Percentiles rank a stretch among this genome's conserved stretches.
phyloP scores from a whole-genome alignment of 78 protist genomes.

The Cavenderia fasciculata region DNA sequence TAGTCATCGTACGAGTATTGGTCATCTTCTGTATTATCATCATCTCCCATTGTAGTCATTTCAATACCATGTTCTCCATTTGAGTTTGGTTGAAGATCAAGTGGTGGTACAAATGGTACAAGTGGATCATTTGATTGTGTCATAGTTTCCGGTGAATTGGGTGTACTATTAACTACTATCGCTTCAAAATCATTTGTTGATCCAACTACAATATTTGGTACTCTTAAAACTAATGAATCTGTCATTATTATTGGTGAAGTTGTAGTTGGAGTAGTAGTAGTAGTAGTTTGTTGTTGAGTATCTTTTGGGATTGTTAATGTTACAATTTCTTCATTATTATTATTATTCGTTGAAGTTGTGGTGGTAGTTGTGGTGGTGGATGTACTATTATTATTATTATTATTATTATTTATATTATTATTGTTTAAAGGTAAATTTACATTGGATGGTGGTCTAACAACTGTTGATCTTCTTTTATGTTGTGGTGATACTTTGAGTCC shows the following conservation, averaged over 20 bases:
- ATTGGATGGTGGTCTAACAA: background rate
- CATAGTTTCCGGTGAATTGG: background rate
- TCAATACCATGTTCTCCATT: too few relatives aligned
- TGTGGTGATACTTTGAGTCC: too few relatives aligned
- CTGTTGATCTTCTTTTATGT: background rate
- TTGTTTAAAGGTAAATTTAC: slow-evolving; percentile 8
- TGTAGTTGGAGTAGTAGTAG: background rate
- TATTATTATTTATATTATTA: background rate
- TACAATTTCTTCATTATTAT: background rate
- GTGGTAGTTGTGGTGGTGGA: background rate
- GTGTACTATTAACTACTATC: background rate
- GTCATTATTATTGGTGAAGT: background rate
- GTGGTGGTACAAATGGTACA: background rate
- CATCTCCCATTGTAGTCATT: slow-evolving; percentile 24
- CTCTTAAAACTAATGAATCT: too few relatives aligned
- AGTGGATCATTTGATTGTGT: too few relatives aligned
- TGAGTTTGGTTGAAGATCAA: too few relatives aligned
- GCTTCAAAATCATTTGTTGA: too few relatives aligned
- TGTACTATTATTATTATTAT: background rate
- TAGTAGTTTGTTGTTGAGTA: background rate
- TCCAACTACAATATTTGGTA: background rate
- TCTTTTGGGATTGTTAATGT: background rate
- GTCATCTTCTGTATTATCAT: slow-evolving; percentile 4
- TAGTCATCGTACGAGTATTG: slow-evolving; percentile 13
- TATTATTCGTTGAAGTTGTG: background rate